Evolutionary conservation across 805 yeast genomes (phyloP).

Genomic region (Wickerhamiella azymoides): DNA sequence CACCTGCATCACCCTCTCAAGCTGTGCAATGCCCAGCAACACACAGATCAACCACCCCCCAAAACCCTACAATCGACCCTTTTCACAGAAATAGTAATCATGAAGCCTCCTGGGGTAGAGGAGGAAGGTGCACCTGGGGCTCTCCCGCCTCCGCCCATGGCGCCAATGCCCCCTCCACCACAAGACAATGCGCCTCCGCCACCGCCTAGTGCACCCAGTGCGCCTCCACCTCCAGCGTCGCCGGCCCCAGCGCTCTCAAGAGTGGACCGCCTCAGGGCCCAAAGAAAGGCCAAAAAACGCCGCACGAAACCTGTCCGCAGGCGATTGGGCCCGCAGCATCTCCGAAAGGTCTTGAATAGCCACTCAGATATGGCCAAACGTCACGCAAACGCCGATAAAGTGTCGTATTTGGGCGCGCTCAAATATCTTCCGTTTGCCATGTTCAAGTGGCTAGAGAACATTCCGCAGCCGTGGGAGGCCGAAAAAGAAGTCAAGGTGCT

Average conservation of each 20-base stretch:
- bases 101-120: background rate
- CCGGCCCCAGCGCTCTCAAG: background rate
- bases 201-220: background rate
- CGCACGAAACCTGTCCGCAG: conserved; percentile 31
- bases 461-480: conserved; percentile 99
- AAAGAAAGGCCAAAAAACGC: conserved; percentile 33
- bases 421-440: conserved; percentile 95
- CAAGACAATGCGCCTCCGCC: background rate
- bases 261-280: background rate
- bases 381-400: conserved; percentile 67
- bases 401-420: conserved; percentile 78
- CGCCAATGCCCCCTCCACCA: background rate
- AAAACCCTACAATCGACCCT: too few species aligned
- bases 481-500: conserved; percentile 72
- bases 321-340: conserved; percentile 75
- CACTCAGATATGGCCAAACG: conserved; percentile 77
- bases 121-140: background rate
- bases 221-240: background rate
- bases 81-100: too few species aligned
- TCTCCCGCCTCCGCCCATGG: background rate
- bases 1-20: too few species aligned
- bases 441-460: conserved; percentile 74
- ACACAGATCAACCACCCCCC: background rate
- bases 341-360: conserved; percentile 66
- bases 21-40: too few species aligned